A percentile compares a stretch with the other conserved stretches of the same genome.
phyloP scores from a whole-genome alignment of 768 basidiomycete species.

The Suillus cothurnatus region DNA sequence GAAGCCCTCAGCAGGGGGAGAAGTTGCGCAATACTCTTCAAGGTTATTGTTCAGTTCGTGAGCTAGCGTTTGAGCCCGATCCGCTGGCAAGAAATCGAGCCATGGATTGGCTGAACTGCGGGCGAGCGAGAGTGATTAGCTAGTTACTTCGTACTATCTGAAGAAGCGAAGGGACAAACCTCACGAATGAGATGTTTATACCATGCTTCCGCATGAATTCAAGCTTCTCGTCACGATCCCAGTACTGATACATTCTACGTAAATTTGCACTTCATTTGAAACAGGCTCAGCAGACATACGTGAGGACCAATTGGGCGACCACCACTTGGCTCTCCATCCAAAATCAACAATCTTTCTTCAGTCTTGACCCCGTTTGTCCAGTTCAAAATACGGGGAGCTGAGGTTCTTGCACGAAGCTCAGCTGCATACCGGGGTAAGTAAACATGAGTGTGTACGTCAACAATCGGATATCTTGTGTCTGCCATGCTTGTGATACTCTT shows the following conservation, averaged over 20 bases:
- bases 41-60: slow-evolving; percentile 75
- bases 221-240: slow-evolving; percentile 77
- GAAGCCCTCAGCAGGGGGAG: slow-evolving; percentile 42
- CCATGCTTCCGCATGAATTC: slow-evolving; percentile 84
- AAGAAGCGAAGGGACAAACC: slow-evolving; percentile 40
- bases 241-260: slow-evolving; percentile 49
- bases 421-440: slow-evolving; percentile 81
- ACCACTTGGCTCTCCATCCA: slow-evolving; percentile 77
- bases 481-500: slow-evolving; percentile 17
- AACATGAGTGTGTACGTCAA: slow-evolving; percentile 88
- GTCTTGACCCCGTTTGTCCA: slow-evolving; percentile 38
- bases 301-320: slow-evolving; percentile 83
- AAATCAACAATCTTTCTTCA: slow-evolving; percentile 74
- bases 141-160: slow-evolving; percentile 19
- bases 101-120: slow-evolving; percentile 85
- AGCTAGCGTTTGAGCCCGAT: slow-evolving; percentile 67
- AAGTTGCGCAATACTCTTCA: slow-evolving; percentile 75
- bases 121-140: slow-evolving; percentile 13
- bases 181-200: slow-evolving; percentile 79
- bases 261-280: not conserved
- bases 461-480: slow-evolving; percentile 43
- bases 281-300: slow-evolving; percentile 38
- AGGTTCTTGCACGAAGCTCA: slow-evolving; percentile 62
- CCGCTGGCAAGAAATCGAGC: slow-evolving; percentile 81
- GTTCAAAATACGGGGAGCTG: slow-evolving; percentile 68